Evolutionary conservation across 257 asterid genomes (phyloP), one percentile per base, ranked within the genome.

Genomic region (Nyctanthes arbortristis): DNA sequence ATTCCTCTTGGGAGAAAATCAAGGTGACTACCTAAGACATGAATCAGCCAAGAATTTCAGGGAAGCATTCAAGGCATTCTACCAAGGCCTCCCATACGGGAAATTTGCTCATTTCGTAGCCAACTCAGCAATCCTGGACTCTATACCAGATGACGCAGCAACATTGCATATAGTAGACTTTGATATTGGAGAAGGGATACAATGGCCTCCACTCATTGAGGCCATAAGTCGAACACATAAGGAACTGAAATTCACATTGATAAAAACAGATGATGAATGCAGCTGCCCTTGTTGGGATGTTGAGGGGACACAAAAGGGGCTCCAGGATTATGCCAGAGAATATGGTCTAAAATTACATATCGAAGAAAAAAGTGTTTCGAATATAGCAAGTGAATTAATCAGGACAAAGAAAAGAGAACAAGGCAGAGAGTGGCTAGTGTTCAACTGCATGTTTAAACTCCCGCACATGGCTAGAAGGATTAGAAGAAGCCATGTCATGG

Each of bases 361-460:
- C 4, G 85, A 89, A 39, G 91, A 87, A 64, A 82, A 70, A 55
- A 71, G 54, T 1, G 1, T 77, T 33, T 80, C 66, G 14, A 86
- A 84, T 8, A 52, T 85, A 27, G 36, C 60, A 34, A 61, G 36
- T 56, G 93, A 84, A 63, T 56, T 80, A 31, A 70, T 33, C 77
- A 75, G 80, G 33, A 66, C 37, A 79, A 77, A 75, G 70, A 79
- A 29, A 30, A 58, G 67, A 40, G 81, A 78, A 1, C 66, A 56
- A 36, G 39, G 72, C 8, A 72, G 73, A 36, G 87, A 87, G 32
- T 87, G 89, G 88, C 12, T 83, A 49, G 93, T 78, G 54, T 91
- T 89, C 78, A 91, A 89, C 57, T 84, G 94, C 74, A 87, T 85
- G 95, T 76, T 68, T 25, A 84, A 83, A 27, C 81, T 91, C 24